Percentiles rank a stretch among this genome's conserved stretches.
Evolutionary conservation across 2,329 filamentous ascomycete genomes (phyloP).

Genomic region (Colletotrichum cereale): DNA sequence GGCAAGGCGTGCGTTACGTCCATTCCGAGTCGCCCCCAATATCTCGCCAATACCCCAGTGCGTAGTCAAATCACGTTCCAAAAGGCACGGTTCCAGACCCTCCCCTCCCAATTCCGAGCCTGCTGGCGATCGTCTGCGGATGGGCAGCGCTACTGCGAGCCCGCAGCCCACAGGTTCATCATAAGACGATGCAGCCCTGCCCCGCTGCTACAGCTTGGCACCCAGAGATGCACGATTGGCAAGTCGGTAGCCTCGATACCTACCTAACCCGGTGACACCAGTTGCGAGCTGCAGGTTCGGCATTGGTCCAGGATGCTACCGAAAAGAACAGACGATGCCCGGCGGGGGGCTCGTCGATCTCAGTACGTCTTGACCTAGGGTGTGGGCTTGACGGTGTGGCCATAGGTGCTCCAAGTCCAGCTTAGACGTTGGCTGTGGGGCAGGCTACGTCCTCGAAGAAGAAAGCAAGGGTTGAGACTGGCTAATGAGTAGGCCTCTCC

Average conservation of each 20-base stretch:
- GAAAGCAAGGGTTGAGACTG: neutral
- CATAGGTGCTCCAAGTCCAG: neutral
- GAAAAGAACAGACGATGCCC: conserved; percentile 13
- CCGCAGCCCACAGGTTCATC: conserved; percentile 24
- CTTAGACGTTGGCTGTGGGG: conserved; percentile 19
- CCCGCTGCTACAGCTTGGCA: conserved; percentile 33
- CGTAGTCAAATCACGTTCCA: neutral
- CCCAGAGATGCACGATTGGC: conserved; percentile 22
- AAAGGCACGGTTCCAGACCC: conserved; percentile 23
- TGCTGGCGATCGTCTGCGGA: conserved; percentile 7
- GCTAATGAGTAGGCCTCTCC: conserved; percentile 1
- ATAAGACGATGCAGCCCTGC: conserved; percentile 34
- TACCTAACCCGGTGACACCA: conserved; percentile 33
- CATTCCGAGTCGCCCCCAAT: neutral
- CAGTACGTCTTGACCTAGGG: conserved; percentile 2
- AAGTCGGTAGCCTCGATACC: conserved; percentile 20
- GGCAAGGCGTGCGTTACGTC: neutral
- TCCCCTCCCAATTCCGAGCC: neutral
- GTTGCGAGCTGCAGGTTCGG: conserved; percentile 11
- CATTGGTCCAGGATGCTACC: conserved; percentile 9
- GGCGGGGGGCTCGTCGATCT: conserved; percentile 15
- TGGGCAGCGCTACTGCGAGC: conserved; percentile 3
- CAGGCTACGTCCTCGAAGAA: conserved; percentile 8
- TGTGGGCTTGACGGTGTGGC: conserved; percentile 11
- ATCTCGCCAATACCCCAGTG: neutral